Evolutionary conservation across 192 early-diverging fungal species (phyloP).

Genomic region (Coemansia sp.): DNA sequence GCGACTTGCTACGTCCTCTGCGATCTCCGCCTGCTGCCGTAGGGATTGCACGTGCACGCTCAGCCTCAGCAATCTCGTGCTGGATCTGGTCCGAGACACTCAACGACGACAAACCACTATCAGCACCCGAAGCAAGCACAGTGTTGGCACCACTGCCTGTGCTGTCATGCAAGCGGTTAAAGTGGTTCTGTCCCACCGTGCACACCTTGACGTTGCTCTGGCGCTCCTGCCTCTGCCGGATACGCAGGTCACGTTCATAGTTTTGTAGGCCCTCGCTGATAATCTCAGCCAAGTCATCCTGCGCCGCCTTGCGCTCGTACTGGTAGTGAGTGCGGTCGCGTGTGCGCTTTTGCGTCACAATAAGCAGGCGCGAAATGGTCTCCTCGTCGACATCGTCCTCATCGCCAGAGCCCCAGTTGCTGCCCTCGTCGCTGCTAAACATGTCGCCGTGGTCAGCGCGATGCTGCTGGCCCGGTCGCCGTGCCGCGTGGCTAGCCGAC

Average conservation of each 20-base stretch:
- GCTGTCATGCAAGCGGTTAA: slow-evolving; percentile 48
- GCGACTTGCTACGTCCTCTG: slow-evolving; percentile 22
- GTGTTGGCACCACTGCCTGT: slow-evolving; percentile 17
- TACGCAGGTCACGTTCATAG: slow-evolving; percentile 75
- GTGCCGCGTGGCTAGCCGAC: slow-evolving; percentile 19
- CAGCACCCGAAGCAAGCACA: slow-evolving; percentile 30
- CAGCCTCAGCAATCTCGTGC: slow-evolving; percentile 43
- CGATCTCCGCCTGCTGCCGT: slow-evolving; percentile 2
- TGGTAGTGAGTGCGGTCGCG: slow-evolving; percentile 67
- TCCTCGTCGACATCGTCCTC: slow-evolving; percentile 90
- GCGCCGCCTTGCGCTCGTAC: slow-evolving; percentile 72
- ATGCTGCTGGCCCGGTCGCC: slow-evolving; percentile 32
- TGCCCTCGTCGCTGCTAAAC: slow-evolving; percentile 58
- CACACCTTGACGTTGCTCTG: slow-evolving; percentile 57
- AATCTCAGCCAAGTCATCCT: slow-evolving; percentile 83
- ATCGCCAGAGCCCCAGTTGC: slow-evolving; percentile 52
- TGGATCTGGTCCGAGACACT: slow-evolving; percentile 37
- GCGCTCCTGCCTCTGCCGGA: slow-evolving; percentile 47
- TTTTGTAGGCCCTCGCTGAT: slow-evolving; percentile 95
- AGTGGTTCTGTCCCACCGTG: slow-evolving; percentile 58
- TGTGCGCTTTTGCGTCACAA: slow-evolving; percentile 81
- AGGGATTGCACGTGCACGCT: slow-evolving; percentile 37
- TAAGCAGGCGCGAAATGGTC: slow-evolving; percentile 78
- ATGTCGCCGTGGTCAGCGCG: slow-evolving; percentile 26
- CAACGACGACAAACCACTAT: slow-evolving; percentile 29